phyloP scores from a whole-genome alignment of 169 alveolate genomes.

The Plasmodium gaboni region DNA sequence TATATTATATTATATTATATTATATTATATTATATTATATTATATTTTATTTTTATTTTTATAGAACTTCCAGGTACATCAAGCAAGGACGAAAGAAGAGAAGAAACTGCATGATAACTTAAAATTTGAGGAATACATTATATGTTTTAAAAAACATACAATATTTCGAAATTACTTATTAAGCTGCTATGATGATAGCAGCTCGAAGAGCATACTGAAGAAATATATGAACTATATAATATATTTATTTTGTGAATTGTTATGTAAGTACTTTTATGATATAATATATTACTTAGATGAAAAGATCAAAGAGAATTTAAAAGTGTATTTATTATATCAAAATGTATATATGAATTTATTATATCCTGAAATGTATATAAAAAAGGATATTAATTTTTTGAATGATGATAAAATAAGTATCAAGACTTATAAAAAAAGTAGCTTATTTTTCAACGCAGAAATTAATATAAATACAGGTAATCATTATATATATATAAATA shows the following conservation, averaged over 20 bases:
- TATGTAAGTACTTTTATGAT: constrained; percentile 64
- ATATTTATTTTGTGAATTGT: constrained; percentile 51
- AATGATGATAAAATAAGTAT: constrained; percentile 17
- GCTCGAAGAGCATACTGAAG: constrained; percentile 40
- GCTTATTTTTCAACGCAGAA: constrained; percentile 34
- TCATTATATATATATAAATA: constrained; percentile 23
- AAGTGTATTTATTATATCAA: constrained; percentile 23
- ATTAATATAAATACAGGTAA: constrained; percentile 48
- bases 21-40: not conserved
- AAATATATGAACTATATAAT: constrained; percentile 62
- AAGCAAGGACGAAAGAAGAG: constrained; percentile 10
- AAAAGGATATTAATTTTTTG: constrained; percentile 39
- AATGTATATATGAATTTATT: constrained; percentile 63
- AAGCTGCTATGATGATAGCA: constrained; percentile 46
- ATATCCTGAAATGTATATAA: constrained; percentile 62
- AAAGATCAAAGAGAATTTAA: constrained; percentile 44
- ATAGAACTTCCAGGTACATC: constrained; percentile 32
- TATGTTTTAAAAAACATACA: constrained; percentile 45
- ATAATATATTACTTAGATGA: constrained; percentile 52
- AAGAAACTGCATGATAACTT: constrained; percentile 18
- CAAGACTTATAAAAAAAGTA: constrained; percentile 30
- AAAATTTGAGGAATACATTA: constrained; percentile 49
- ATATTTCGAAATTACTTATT: constrained; percentile 32
- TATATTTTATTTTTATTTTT: not conserved
- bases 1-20: not conserved